Evolutionary conservation across 345 rosid genomes (phyloP).

Genomic region (Pelargonium nanum): DNA sequence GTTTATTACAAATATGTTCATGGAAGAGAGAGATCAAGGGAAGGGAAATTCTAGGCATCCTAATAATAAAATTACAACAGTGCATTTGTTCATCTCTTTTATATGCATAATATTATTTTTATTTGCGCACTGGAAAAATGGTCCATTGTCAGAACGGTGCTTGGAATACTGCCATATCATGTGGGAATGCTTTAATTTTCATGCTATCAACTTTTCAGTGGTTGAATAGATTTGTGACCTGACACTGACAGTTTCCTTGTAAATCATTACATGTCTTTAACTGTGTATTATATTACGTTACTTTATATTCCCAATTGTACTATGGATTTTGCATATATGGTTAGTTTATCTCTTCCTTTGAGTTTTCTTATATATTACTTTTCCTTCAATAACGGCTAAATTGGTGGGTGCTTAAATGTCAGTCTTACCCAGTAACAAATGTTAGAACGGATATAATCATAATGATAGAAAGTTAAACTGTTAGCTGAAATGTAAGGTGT

Average conservation of each 20-base stretch:
- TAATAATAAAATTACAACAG: neutral
- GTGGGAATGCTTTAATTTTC: neutral
- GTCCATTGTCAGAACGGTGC: neutral
- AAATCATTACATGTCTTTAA: neutral
- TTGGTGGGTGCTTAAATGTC: neutral
- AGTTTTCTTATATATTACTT: no score
- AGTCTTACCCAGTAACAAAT: neutral
- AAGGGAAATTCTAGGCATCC: neutral
- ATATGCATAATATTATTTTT: no score
- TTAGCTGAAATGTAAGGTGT: neutral
- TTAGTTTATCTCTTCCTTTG: neutral
- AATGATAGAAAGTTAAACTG: no score
- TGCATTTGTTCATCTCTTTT: neutral
- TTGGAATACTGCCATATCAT: neutral
- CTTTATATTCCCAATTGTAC: neutral
- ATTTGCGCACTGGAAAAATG: neutral
- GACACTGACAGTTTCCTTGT: neutral
- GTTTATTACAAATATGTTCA: neutral
- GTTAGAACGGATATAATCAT: no score
- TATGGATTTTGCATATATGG: neutral
- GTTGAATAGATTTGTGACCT: neutral
- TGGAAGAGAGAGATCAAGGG: neutral
- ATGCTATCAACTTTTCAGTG: neutral
- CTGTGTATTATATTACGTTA: neutral
- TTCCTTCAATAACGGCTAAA: no score